These are phyloP conservation scores for Macrolepiota albuminosa DNA, from an alignment of 768 basidiomycete species.

Conservation along the genomic window DNA sequence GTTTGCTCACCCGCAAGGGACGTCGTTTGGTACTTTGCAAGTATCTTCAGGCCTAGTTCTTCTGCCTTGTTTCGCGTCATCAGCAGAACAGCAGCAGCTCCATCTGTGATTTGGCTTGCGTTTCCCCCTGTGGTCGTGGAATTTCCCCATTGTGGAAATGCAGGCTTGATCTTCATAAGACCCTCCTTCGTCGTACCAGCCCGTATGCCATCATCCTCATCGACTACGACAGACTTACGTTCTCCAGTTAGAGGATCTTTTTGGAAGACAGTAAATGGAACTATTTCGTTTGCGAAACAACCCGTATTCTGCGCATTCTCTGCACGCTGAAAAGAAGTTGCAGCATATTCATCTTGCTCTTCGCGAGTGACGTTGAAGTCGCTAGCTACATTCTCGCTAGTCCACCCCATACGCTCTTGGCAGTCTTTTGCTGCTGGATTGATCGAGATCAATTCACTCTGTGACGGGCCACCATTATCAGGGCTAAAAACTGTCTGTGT, in stretches of 20 bases:
- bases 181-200: conserved; percentile 65
- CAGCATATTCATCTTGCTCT: conserved; percentile 72
- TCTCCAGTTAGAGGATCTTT: conserved; percentile 52
- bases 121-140: conserved; percentile 78
- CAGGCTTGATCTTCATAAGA: conserved; percentile 60
- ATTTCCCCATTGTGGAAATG: conserved; percentile 82
- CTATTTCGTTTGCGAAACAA: conserved; percentile 64
- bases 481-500: conserved; percentile 36
- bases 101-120: conserved; percentile 82
- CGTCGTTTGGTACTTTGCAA: conserved; percentile 79
- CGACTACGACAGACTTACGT: conserved; percentile 48
- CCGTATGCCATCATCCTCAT: conserved; percentile 75
- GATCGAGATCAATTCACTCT: conserved; percentile 56
- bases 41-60: conserved; percentile 61
- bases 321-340: conserved; percentile 73
- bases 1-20: conserved; percentile 50
- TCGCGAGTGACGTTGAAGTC: conserved; percentile 71
- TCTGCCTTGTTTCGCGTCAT: conserved; percentile 82
- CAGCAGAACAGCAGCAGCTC: conserved; percentile 74
- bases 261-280: conserved; percentile 66
- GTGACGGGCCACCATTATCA: conserved; percentile 54
- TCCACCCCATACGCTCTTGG: conserved; percentile 82
- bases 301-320: conserved; percentile 69
- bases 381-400: conserved; percentile 77
- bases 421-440: conserved; percentile 58